These are phyloP conservation scores for Blastocystis hominis DNA, from an alignment of 352 stramenopile genomes.

Conservation along the genomic window DNA sequence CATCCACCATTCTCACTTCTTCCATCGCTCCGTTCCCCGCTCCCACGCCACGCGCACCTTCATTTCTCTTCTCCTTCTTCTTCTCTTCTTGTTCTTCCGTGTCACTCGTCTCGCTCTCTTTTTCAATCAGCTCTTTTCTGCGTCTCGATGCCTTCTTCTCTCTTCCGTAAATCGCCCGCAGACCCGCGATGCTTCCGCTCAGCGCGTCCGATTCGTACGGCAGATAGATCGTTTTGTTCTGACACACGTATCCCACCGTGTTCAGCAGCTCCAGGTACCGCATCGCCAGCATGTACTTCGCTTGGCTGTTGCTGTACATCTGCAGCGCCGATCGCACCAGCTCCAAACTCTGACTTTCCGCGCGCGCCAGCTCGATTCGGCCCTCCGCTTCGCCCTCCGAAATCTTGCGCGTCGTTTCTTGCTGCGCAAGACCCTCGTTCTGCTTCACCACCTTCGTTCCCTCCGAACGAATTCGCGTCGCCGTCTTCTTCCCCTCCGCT, in stretches of 20 bases:
- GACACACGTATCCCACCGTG: slow-evolving; percentile 31
- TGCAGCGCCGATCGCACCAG: slow-evolving; percentile 37
- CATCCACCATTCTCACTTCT: not conserved
- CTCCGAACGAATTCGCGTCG: slow-evolving; percentile 61
- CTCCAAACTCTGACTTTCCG: slow-evolving; percentile 59
- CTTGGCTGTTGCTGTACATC: slow-evolving; percentile 7
- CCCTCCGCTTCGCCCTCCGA: slow-evolving; percentile 60
- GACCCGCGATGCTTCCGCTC: slow-evolving; percentile 52
- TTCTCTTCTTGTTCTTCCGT: not conserved
- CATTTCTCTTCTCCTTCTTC: not conserved
- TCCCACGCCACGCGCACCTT: not conserved
- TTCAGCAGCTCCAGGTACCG: slow-evolving; percentile 61
- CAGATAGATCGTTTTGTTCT: slow-evolving; percentile 60
- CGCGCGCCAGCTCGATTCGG: slow-evolving; percentile 61
- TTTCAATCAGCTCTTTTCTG: not conserved
- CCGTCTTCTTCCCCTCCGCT: slow-evolving; percentile 63
- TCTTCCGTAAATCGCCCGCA: slow-evolving; percentile 58
- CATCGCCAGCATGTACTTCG: slow-evolving; percentile 60
- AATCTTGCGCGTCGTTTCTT: slow-evolving; percentile 63
- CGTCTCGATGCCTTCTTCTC: not conserved
- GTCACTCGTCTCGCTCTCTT: not conserved
- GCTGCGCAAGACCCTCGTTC: slow-evolving; percentile 64
- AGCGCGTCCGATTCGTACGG: slow-evolving; percentile 60
- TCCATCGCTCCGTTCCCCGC: not conserved
- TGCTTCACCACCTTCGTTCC: slow-evolving; percentile 62